Conservation (phyloP, 768 basidiomycete species). For the Xanthoconium stramineum region DNA sequence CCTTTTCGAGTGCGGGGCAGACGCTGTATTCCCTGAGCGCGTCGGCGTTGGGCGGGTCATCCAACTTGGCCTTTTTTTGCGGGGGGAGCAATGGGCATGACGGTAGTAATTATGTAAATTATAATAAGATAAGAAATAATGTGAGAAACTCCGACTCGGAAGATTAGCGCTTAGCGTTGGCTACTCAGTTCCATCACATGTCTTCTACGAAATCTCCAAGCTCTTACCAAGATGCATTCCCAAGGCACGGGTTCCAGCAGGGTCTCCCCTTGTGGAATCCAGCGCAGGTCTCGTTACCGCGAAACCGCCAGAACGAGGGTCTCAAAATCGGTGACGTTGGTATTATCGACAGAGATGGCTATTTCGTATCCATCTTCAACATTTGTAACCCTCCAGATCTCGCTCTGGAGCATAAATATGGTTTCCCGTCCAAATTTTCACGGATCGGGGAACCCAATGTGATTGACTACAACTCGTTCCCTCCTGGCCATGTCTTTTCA, state of each 20-base stretch:
- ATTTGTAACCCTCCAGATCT: not conserved
- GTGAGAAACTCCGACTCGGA: no score
- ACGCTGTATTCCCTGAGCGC: not conserved
- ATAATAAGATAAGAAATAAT: no score
- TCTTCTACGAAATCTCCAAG: no score
- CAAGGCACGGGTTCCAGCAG: no score
- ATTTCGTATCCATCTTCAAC: not conserved
- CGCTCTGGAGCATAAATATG: not conserved
- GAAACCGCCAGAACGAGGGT: no score
- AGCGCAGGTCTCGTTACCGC: no score
- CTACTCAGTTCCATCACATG: no score
- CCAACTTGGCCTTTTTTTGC: not conserved
- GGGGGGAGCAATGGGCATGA: no score
- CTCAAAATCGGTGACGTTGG: not conserved
- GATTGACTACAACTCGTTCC: not conserved
- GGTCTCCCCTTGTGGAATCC: no score
- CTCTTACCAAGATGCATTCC: no score
- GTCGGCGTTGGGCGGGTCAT: not conserved
- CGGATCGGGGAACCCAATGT: not conserved
- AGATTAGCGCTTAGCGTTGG: no score
- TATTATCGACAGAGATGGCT: not conserved
- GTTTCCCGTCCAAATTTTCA: not conserved
- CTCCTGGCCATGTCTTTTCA: not conserved
- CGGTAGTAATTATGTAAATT: no score
- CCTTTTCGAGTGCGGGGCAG: not conserved